Evolutionary conservation across 1,284 basidiomycete species (phyloP), one percentile per base, ranked within the genome.

Genomic region (Irpex sp.): DNA sequence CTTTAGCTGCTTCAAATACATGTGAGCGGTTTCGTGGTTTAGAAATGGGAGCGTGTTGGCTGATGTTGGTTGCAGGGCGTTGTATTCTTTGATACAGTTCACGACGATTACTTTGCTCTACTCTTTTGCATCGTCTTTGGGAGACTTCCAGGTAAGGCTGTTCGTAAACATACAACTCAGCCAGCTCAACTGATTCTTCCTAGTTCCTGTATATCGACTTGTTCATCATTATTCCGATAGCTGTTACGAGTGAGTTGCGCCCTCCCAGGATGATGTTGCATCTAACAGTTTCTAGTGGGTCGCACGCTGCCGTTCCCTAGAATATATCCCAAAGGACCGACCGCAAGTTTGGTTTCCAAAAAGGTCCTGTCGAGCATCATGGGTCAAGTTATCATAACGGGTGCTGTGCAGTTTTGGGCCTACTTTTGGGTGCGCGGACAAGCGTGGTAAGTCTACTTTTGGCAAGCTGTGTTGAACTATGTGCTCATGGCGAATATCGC

Each of bases 1-100:
- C 70, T 99, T 99, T 76, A 95, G 93, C 67, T 99, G 97, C 78
- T 99, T 99, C 87, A 98, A 98, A 77, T 98, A 96, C 71, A 98
- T 98, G 95, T 93, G 69, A 75, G 91, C 28, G 28, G 6, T 3
- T 19, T 2, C 21, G 48, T 12, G 28, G 21, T 19, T 33, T 19
- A 7, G 3, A 28, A n/a, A 21, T 23, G 18, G 33, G 54, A 35
- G 45, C 33, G 57, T 42, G 45, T 21, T 58, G 58, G 64, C 68
- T 52, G 42, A 51, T 2, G 21, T 1, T 7, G 37, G 16, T 53
- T 8, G 28, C 66, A 93, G 91, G 92, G 92, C 93, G 0, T 73
- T 94, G 56, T 94, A 94, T 73, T 94, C 92, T n/a, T 77, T 95
- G 60, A 94, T 96, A 64, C 92, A 97, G 75, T 94, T 92, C 68